These are phyloP conservation scores for Gynochthodes officinalis DNA, from an alignment of 257 asterid species.

Conservation along the genomic window DNA sequence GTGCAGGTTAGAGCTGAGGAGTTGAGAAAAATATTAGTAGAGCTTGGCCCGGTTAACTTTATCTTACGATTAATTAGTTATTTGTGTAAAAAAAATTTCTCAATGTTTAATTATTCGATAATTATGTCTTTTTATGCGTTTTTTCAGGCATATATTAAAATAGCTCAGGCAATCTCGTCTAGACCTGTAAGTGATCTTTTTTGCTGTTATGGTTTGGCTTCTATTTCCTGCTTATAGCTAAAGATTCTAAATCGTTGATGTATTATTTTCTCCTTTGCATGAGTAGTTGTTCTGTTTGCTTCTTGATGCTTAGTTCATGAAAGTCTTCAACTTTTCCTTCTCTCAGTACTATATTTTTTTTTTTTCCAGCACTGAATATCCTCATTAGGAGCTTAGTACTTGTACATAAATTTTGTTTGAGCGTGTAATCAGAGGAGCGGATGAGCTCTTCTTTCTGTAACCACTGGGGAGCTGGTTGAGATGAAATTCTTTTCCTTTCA, in stretches of 20 bases:
- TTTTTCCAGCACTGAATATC: too few relatives aligned
- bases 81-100: too few relatives aligned
- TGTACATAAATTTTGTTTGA: too few relatives aligned
- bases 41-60: slow-evolving; percentile 83
- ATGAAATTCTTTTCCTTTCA: too few relatives aligned
- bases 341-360: too few relatives aligned
- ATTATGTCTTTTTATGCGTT: not conserved
- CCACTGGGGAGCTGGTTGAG: too few relatives aligned
- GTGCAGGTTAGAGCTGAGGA: slow-evolving; percentile 88
- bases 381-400: too few relatives aligned
- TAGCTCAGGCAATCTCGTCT: slow-evolving; percentile 95
- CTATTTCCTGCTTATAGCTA: not conserved
- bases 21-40: slow-evolving; percentile 72
- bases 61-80: not conserved
- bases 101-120: not conserved
- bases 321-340: too few relatives aligned
- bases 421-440: too few relatives aligned
- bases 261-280: not conserved
- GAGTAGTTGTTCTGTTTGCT: not conserved
- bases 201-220: not conserved
- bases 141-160: slow-evolving; percentile 88
- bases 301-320: too few relatives aligned
- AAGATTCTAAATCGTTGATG: not conserved
- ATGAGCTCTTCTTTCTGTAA: too few relatives aligned
- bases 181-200: slow-evolving; percentile 71